Percentiles rank a stretch among this genome's conserved stretches.
Evolutionary conservation across 2,329 filamentous ascomycete species (phyloP).

Genomic region (Diaporthe capsici): DNA sequence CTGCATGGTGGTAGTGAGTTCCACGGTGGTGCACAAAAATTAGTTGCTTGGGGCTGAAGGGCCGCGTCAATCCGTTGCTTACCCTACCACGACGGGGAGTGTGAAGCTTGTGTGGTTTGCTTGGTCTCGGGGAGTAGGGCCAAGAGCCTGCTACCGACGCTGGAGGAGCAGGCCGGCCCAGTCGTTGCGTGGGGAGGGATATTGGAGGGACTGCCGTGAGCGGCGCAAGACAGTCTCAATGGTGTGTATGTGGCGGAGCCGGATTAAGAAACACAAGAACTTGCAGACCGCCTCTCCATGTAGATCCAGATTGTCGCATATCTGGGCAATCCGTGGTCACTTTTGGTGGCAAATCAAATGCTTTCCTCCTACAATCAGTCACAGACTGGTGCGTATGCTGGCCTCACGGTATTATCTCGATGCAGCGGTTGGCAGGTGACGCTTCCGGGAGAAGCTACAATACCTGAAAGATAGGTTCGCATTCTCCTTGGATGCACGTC

Average conservation of each 20-base stretch:
- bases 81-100: background rate
- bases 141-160: slow-evolving; percentile 10
- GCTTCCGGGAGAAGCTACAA: background rate
- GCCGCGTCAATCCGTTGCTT: slow-evolving; percentile 19
- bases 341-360: slow-evolving; percentile 24
- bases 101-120: slow-evolving; percentile 25
- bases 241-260: slow-evolving; percentile 25
- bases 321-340: background rate
- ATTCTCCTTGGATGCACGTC: background rate
- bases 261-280: background rate
- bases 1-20: slow-evolving; percentile 7
- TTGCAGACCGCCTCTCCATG: slow-evolving; percentile 21
- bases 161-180: background rate
- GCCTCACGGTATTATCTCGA: background rate
- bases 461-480: background rate
- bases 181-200: slow-evolving; percentile 17
- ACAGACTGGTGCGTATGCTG: background rate
- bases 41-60: slow-evolving; percentile 12
- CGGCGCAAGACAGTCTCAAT: slow-evolving; percentile 14
- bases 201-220: slow-evolving; percentile 8
- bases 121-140: slow-evolving; percentile 1
- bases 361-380: background rate
- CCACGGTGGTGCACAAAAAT: background rate
- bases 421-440: background rate
- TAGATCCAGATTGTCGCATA: slow-evolving; percentile 19